phyloP scores from a whole-genome alignment of 305 asterid genomes.

The Coffea humblotiana region DNA sequence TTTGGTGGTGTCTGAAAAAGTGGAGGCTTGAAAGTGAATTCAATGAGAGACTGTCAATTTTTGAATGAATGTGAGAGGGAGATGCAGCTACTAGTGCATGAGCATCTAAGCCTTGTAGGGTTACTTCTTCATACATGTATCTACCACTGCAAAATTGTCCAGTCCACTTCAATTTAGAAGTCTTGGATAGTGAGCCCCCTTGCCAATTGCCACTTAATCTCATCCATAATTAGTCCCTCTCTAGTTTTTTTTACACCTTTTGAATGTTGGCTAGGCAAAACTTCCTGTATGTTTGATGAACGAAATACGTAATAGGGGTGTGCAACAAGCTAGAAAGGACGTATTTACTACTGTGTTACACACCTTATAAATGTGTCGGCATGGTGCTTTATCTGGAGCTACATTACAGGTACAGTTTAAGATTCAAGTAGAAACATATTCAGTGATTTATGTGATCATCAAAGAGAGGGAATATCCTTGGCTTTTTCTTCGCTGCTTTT shows the following conservation, averaged over 20 bases:
- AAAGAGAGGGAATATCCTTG: background rate
- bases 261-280: too few relatives aligned
- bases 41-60: conserved; percentile 32
- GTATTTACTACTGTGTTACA: too few relatives aligned
- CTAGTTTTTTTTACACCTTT: too few relatives aligned
- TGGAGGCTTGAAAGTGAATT: conserved; percentile 40
- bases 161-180: conserved; percentile 9
- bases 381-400: background rate
- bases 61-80: conserved; percentile 27
- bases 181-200: conserved; percentile 32
- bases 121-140: conserved; percentile 3
- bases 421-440: too few relatives aligned
- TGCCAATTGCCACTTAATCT: background rate
- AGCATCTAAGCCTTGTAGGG: conserved; percentile 17
- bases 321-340: too few relatives aligned
- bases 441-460: background rate
- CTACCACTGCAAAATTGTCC: conserved; percentile 10
- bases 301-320: too few relatives aligned
- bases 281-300: too few relatives aligned
- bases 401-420: background rate
- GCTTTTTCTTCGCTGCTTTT: conserved; percentile 6
- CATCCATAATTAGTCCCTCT: background rate
- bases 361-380: too few relatives aligned
- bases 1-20: conserved; percentile 43
- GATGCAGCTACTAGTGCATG: conserved; percentile 8